A percentile compares a stretch with the other conserved stretches of the same genome.
These are phyloP conservation scores for Colletotrichum gloeosporioides DNA, from an alignment of 2,329 filamentous ascomycete species.

Conservation along the genomic window DNA sequence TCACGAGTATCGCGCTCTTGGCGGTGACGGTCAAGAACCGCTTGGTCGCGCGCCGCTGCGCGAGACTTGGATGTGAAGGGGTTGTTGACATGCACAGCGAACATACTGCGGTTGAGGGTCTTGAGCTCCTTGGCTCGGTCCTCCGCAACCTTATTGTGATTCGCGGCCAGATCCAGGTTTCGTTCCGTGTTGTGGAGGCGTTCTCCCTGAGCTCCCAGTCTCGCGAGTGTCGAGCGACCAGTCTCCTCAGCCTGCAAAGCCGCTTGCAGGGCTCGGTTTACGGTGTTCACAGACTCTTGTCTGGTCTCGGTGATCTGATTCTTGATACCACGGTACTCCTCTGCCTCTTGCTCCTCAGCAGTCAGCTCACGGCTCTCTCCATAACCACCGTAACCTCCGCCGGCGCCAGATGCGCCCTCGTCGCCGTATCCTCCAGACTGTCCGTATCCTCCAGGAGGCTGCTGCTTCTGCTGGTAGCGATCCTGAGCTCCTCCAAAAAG, in stretches of 20 bases:
- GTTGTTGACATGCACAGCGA: constrained; percentile 79
- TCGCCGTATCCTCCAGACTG: constrained; percentile 6
- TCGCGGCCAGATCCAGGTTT: constrained; percentile 81
- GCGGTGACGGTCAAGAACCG: constrained; percentile 72
- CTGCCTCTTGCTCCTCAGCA: constrained; percentile 77
- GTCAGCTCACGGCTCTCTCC: constrained; percentile 80
- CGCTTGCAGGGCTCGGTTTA: constrained; percentile 59
- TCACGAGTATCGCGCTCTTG: constrained; percentile 57
- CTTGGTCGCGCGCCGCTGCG: constrained; percentile 68
- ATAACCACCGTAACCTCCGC: constrained; percentile 52
- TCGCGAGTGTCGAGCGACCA: constrained; percentile 73
- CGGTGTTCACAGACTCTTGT: constrained; percentile 62
- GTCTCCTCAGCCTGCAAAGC: constrained; percentile 74
- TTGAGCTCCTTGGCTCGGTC: constrained; percentile 85
- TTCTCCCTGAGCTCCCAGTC: constrained; percentile 80
- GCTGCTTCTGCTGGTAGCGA: constrained; percentile 47
- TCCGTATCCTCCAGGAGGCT: constrained; percentile 21
- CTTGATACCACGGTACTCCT: constrained; percentile 72
- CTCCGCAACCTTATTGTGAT: constrained; percentile 77
- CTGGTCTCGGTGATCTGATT: constrained; percentile 78
- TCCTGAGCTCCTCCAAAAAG: constrained; percentile 65
- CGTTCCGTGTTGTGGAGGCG: constrained; percentile 81
- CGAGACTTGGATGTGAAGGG: constrained; percentile 77
- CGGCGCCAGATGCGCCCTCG: neutral
- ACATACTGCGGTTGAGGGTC: constrained; percentile 89